Evolutionary conservation across 139 green algal genomes (phyloP).

Genomic region (Chlamydomonas sphaeroides): DNA sequence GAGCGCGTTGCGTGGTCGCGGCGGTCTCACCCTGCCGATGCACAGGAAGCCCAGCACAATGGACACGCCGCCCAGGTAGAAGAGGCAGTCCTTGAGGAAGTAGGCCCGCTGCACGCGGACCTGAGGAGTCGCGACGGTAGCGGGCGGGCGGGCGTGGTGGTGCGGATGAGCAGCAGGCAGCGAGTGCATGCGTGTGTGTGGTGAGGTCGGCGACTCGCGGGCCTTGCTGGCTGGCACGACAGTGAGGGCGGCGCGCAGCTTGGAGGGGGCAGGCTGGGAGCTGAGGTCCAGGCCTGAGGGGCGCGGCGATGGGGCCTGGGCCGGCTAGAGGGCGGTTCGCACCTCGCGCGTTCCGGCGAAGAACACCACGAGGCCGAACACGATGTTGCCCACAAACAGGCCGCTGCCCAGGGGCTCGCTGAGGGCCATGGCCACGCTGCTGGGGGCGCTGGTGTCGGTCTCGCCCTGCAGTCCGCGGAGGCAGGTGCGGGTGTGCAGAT

Average conservation of each 20-base stretch:
- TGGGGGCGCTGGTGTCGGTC: neutral
- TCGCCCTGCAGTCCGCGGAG: neutral
- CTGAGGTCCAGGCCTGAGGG: no score
- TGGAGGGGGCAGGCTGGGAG: no score
- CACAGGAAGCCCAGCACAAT: conserved; percentile 39
- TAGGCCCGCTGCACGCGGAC: conserved; percentile 19
- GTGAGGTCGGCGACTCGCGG: no score
- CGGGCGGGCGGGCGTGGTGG: no score
- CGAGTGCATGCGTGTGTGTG: no score
- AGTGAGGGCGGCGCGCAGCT: no score
- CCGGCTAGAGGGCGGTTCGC: no score
- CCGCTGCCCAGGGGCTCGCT: conserved; percentile 68
- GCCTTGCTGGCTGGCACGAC: no score
- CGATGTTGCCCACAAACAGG: conserved; percentile 68
- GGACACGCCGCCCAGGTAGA: conserved; percentile 49
- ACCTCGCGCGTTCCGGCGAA: conserved; percentile 8
- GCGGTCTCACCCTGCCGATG: neutral
- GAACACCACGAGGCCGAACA: conserved; percentile 61
- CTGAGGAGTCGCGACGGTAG: neutral
- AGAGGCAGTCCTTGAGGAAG: conserved; percentile 58
- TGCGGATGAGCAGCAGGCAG: no score
- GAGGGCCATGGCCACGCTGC: conserved; percentile 60
- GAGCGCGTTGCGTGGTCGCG: neutral
- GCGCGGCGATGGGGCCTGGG: no score
- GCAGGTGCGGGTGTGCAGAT: no score